phyloP scores from a whole-genome alignment of 2,329 filamentous ascomycete genomes.

The Talaromyces sp. region DNA sequence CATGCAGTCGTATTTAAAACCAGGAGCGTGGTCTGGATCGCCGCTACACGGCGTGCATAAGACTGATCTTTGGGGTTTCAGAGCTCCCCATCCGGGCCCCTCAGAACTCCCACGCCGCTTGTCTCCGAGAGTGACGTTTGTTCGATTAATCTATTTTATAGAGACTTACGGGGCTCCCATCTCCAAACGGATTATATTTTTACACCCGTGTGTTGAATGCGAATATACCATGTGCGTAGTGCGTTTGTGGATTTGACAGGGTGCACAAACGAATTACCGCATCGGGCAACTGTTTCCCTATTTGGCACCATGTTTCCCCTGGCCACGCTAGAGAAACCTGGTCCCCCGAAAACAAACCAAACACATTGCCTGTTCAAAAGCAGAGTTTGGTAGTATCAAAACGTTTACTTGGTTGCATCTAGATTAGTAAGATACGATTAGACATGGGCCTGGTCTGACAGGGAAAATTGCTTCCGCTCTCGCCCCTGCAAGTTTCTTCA shows the following conservation, averaged over 20 bases:
- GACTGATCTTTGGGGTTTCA: not conserved
- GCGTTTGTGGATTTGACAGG: not conserved
- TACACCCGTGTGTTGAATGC: not conserved
- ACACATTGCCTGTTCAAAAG: too few relatives aligned
- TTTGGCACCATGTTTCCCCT: not conserved
- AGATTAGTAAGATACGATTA: too few relatives aligned
- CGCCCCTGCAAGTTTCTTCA: too few relatives aligned
- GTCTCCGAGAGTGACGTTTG: not conserved
- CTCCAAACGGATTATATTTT: not conserved
- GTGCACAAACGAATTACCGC: not conserved
- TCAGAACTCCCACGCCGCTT: not conserved
- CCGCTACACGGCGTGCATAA: not conserved
- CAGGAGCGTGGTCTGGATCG: accelerated
- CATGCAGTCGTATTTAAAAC: not conserved
- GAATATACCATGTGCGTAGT: not conserved
- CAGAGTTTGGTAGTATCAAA: too few relatives aligned
- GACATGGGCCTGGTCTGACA: too few relatives aligned
- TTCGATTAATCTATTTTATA: not conserved
- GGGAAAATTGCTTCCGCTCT: too few relatives aligned
- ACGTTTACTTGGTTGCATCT: too few relatives aligned
- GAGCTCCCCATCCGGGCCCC: too few relatives aligned
- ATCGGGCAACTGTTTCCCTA: not conserved
- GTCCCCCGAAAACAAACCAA: too few relatives aligned
- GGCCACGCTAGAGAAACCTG: too few relatives aligned
- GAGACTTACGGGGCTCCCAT: not conserved